Percentiles rank a stretch among this genome's conserved stretches.
Evolutionary conservation across 164 flowering plant species (phyloP).

Genomic region (Cinnamomum micranthum): DNA sequence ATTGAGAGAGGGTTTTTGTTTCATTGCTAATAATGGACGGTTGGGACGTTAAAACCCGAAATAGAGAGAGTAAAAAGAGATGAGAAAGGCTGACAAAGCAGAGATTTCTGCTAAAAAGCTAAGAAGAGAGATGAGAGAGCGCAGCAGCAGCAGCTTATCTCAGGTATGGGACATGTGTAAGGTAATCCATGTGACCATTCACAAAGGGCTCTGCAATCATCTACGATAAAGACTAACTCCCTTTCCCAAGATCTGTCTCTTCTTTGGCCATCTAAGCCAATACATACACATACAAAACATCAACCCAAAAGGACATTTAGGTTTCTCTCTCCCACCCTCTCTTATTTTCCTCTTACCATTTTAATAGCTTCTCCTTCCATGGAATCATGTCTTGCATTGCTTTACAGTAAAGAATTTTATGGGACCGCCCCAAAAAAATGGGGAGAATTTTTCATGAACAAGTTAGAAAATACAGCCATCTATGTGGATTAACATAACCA

Average conservation of each 20-base stretch:
- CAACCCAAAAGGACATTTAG: not conserved
- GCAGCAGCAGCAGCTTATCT: slow-evolving; percentile 7
- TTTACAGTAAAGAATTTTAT: no score
- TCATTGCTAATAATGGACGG: slow-evolving; percentile 37
- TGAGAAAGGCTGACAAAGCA: slow-evolving; percentile 28
- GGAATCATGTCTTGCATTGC: not conserved
- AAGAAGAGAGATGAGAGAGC: not conserved
- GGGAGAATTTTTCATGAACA: no score
- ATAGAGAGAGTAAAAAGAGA: slow-evolving; percentile 18
- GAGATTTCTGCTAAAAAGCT: slow-evolving; percentile 27
- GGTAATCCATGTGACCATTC: slow-evolving; percentile 48
- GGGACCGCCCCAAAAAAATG: no score
- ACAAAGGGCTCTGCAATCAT: slow-evolving; percentile 30
- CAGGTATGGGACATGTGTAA: slow-evolving; percentile 31
- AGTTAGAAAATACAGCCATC: not conserved
- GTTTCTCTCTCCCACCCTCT: slow-evolving; percentile 3
- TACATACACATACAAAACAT: not conserved
- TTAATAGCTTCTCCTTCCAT: not conserved
- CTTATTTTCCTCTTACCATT: not conserved
- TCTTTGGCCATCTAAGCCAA: slow-evolving; percentile 12
- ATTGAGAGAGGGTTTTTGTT: slow-evolving; percentile 13
- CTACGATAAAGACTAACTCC: slow-evolving; percentile 25
- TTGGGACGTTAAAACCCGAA: slow-evolving; percentile 21
- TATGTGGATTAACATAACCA: not conserved
- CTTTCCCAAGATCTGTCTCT: slow-evolving; percentile 27